Base-by-base conservation (phyloP, 2,329 filamentous ascomycete species). In the Emergomyces orientalis region DNA sequence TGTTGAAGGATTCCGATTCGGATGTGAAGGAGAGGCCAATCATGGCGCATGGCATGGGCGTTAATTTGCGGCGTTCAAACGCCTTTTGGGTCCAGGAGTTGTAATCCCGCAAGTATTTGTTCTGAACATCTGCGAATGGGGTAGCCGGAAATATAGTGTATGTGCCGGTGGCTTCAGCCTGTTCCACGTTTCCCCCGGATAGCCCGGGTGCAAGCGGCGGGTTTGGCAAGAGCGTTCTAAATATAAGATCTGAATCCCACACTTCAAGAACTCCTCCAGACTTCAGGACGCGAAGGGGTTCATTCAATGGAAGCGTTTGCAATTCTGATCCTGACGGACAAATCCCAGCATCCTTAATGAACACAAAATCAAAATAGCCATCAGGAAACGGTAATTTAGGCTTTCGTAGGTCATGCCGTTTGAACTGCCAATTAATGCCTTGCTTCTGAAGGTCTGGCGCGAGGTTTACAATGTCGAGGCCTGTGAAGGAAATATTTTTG, bases 181-280 rank as follows among this genome's bases (percentile, higher is more conserved):
- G 81, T 54, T 84, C 80, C 67, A 84, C 81, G 63, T 90, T 85
- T 57, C 86, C 83, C 47, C 85, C 81, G 22, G 85, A 81, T 55
- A 61, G n/a, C 63, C 81, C 78, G 67, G 81, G 76, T 61, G 83
- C 79, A 17, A 82, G 82, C 2, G 87, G 86, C 1, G 89, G 85
- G 72, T 94, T 90, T 2, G 90, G 90, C 59, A 90, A 81, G 34
- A 97, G 81, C 74, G 91, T 92, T 68, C 92, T 88, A 66, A 96
- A 85, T 14, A 88, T 84, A 71, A 91, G 86, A 75, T 97, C 92
- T 5, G 88, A 88, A 67, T 96, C 92, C 92, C 92, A 97, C 19
- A 95, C 81, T 72, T 97, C 93, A 32, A 97, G 71, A 1, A 86
- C 85, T 4, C 93, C 93, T 19, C 90, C 91, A 0, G 89, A 87